Conservation (phyloP, 2,329 filamentous ascomycete genomes). For the Cytospora schulzeri region DNA sequence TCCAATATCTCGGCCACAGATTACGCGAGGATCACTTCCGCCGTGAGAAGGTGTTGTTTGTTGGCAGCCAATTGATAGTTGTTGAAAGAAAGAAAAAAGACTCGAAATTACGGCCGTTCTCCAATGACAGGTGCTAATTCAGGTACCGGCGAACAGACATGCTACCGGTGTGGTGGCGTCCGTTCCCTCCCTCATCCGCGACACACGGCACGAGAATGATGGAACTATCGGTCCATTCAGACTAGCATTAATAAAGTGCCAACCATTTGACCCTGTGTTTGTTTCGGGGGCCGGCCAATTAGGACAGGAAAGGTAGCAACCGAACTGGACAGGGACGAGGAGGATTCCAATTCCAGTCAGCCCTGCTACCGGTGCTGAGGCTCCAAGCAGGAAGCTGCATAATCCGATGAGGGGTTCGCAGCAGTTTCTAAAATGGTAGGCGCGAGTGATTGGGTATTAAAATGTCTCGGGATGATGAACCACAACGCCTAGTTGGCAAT, state of each 20-base stretch:
- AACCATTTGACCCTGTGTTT: background rate
- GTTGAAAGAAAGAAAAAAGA: background rate
- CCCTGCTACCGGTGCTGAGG: slow-evolving; percentile 4
- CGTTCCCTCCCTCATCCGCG: background rate
- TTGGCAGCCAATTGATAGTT: background rate
- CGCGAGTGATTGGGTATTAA: slow-evolving; percentile 12
- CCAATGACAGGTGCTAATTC: slow-evolving; percentile 3
- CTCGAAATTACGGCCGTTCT: slow-evolving; percentile 3
- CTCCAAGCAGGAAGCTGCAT: slow-evolving; percentile 13
- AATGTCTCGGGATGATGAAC: slow-evolving; percentile 8
- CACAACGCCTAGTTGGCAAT: slow-evolving; percentile 5
- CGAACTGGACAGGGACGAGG: background rate
- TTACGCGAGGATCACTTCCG: background rate
- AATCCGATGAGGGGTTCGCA: slow-evolving; percentile 7
- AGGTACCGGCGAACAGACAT: slow-evolving; percentile 17
- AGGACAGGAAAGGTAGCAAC: slow-evolving; percentile 14
- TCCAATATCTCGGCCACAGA: background rate
- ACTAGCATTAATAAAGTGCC: background rate
- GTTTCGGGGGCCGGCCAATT: slow-evolving; percentile 20
- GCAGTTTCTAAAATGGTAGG: background rate
- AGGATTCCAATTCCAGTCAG: background rate
- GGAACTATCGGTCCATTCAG: slow-evolving; percentile 5
- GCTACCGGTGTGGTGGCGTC: background rate
- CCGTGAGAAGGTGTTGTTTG: background rate
- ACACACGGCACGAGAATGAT: slow-evolving; percentile 11